phyloP scores from a whole-genome alignment of 768 basidiomycete species.

The Naganishia vaughanmartiniae region DNA sequence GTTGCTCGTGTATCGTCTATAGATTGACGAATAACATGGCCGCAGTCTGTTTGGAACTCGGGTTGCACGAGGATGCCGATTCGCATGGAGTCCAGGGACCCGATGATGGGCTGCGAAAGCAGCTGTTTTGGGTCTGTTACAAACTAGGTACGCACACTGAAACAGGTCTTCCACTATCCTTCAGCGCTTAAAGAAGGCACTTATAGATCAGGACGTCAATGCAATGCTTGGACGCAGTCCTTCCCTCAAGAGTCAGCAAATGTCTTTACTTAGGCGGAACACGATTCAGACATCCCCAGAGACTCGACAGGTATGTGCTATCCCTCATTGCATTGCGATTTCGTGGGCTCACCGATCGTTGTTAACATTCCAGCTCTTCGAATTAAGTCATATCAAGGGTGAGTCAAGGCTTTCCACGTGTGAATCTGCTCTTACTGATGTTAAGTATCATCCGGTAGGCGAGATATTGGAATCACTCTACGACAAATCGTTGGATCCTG shows the following conservation, averaged over 20 bases:
- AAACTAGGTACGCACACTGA: slow-evolving; percentile 12
- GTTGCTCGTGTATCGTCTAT: neutral
- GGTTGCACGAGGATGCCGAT: neutral
- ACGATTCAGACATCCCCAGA: too few relatives aligned
- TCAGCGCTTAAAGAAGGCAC: neutral
- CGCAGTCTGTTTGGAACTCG: neutral
- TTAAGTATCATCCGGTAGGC: neutral
- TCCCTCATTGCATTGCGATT: neutral
- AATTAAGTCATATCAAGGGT: slow-evolving; percentile 10
- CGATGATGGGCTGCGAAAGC: neutral
- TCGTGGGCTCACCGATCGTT: too few relatives aligned
- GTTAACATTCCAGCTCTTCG: slow-evolving; percentile 6
- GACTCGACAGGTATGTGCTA: neutral
- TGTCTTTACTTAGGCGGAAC: neutral
- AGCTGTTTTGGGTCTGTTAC: slow-evolving; percentile 9
- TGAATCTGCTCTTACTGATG: neutral
- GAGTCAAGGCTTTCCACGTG: neutral
- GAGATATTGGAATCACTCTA: neutral
- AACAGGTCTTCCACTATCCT: too few relatives aligned
- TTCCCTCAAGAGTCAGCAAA: neutral
- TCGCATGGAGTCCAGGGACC: neutral
- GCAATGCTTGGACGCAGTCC: slow-evolving; percentile 6
- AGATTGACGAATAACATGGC: slow-evolving; percentile 8
- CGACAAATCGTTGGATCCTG: neutral
- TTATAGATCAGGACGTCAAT: neutral